phyloP scores from a whole-genome alignment of 345 rosid species.

The Salix arbutifolia region DNA sequence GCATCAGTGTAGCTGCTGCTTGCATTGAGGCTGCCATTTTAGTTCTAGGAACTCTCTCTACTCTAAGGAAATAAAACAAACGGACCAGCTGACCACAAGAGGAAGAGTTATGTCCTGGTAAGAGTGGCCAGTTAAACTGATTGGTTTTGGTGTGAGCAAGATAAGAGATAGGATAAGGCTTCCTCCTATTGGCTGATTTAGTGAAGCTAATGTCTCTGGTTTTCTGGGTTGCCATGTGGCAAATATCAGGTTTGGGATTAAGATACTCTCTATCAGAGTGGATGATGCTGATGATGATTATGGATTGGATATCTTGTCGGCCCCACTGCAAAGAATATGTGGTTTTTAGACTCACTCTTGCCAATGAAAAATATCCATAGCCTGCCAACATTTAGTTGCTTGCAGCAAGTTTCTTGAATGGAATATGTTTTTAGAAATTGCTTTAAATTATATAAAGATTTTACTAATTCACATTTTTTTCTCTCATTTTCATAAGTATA shows the following conservation, averaged over 20 bases:
- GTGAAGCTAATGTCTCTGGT: conserved; percentile 25
- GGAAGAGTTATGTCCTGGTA: not conserved
- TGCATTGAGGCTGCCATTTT: conserved; percentile 87
- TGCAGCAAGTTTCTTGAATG: too few relatives aligned
- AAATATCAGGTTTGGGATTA: conserved; percentile 15
- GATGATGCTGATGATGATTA: conserved; percentile 17
- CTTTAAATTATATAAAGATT: too few relatives aligned
- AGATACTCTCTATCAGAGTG: conserved; percentile 29
- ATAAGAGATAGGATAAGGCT: conserved; percentile 76
- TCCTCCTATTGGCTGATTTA: conserved; percentile 54
- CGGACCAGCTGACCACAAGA: not conserved
- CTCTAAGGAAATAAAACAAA: not conserved
- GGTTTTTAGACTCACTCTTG: not conserved
- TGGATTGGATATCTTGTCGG: not conserved
- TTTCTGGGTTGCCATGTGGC: conserved; percentile 51
- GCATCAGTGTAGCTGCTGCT: conserved; percentile 81
- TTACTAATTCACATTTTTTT: too few relatives aligned
- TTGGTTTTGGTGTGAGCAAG: conserved; percentile 40
- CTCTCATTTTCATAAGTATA: too few relatives aligned
- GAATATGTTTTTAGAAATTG: too few relatives aligned
- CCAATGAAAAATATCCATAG: too few relatives aligned
- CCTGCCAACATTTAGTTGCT: too few relatives aligned
- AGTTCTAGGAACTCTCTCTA: not conserved
- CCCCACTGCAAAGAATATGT: not conserved
- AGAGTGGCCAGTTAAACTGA: conserved; percentile 10